Evolutionary conservation across 2,329 filamentous ascomycete species (phyloP).

Genomic region (Pseudogymnoascus sp.): DNA sequence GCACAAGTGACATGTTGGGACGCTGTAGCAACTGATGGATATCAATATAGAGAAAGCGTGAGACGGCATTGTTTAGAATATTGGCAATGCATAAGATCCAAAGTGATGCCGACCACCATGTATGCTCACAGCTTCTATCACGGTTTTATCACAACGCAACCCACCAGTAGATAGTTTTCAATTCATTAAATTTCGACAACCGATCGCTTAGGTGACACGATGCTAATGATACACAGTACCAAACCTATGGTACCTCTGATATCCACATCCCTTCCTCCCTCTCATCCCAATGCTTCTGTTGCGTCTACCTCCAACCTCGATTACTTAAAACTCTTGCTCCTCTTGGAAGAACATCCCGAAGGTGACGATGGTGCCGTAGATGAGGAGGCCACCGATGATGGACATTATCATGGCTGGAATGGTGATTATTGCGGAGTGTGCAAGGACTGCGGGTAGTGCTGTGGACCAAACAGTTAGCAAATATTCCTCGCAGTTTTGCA

Average conservation of each 20-base stretch:
- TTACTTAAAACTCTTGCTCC: constrained; percentile 79
- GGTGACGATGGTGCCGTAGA: constrained; percentile 96
- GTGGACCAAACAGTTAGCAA: constrained; percentile 12
- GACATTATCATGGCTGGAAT: constrained; percentile 91
- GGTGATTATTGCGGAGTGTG: constrained; percentile 76
- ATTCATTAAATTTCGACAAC: constrained; percentile 6
- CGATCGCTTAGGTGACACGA: constrained; percentile 1
- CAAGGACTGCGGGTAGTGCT: constrained; percentile 84
- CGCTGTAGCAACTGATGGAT: background rate
- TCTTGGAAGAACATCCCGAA: constrained; percentile 98
- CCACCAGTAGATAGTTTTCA: background rate
- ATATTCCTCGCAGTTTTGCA: background rate
- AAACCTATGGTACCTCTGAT: background rate
- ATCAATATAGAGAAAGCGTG: too few relatives aligned
- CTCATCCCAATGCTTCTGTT: background rate
- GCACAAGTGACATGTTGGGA: background rate
- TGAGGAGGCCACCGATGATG: constrained; percentile 81
- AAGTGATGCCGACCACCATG: too few relatives aligned
- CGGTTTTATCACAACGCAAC: too few relatives aligned
- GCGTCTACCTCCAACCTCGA: background rate
- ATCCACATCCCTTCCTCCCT: background rate
- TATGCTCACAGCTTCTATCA: too few relatives aligned
- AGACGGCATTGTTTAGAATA: too few relatives aligned
- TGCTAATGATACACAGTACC: constrained; percentile 8
- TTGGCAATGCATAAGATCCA: too few relatives aligned